Percentiles rank a stretch among this genome's conserved stretches.
These are phyloP conservation scores for Halteria grandinella DNA, from an alignment of 73 alveolate genomes.

Conservation along the genomic window DNA sequence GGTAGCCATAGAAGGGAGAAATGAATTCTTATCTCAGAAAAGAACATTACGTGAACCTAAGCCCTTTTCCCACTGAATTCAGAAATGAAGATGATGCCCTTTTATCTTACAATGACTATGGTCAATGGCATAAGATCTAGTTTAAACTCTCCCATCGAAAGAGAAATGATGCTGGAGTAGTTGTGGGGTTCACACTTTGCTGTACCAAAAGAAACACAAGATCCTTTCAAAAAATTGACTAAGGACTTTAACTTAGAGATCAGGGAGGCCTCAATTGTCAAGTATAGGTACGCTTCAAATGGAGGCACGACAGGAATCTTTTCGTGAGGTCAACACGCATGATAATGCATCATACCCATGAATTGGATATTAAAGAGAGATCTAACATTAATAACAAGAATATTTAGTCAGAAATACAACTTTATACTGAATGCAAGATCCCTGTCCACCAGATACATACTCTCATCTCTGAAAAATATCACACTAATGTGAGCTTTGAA, in stretches of 20 bases:
- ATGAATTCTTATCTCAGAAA: too few relatives aligned
- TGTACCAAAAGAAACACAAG: conserved; percentile 46
- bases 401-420: conserved; percentile 45
- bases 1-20: too few relatives aligned
- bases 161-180: conserved; percentile 35
- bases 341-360: conserved; percentile 57
- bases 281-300: conserved; percentile 48
- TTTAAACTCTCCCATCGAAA: conserved; percentile 45
- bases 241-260: conserved; percentile 57
- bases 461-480: conserved; percentile 29
- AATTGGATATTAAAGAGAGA: conserved; percentile 53
- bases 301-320: conserved; percentile 20
- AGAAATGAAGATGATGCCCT: conserved; percentile 51
- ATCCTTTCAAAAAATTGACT: conserved; percentile 3
- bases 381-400: conserved; percentile 33
- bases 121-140: conserved; percentile 45
- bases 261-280: conserved; percentile 53
- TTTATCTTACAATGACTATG: conserved; percentile 42
- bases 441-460: conserved; percentile 30
- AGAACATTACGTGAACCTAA: conserved; percentile 51
- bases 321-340: conserved; percentile 46
- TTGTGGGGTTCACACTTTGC: conserved; percentile 35
- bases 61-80: conserved; percentile 60
- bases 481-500: conserved; percentile 36
- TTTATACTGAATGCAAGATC: conserved; percentile 27